phyloP scores from a whole-genome alignment of 2,329 filamentous ascomycete species.

The Diplocarpon mali region DNA sequence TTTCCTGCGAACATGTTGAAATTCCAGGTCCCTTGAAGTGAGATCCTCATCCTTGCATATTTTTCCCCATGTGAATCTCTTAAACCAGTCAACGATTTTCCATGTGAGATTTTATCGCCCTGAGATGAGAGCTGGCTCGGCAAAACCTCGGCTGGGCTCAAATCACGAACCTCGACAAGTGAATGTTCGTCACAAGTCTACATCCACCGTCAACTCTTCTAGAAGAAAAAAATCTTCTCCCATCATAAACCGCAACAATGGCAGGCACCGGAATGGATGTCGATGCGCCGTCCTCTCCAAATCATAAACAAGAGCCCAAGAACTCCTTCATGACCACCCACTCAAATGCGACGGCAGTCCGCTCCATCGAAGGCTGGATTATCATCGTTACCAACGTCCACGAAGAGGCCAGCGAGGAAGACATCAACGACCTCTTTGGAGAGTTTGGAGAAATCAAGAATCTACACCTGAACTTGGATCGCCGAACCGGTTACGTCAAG shows the following conservation, averaged over 20 bases:
- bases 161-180: no score
- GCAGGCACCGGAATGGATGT: slow-evolving; percentile 36
- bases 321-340: slow-evolving; percentile 60
- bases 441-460: slow-evolving; percentile 85
- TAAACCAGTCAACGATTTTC: no score
- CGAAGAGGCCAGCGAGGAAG: slow-evolving; percentile 78
- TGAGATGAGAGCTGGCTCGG: no score
- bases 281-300: slow-evolving; percentile 27
- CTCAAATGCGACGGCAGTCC: slow-evolving; percentile 66
- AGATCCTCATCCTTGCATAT: no score
- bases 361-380: slow-evolving; percentile 85
- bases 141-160: no score
- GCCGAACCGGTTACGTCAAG: slow-evolving; percentile 79
- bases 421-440: slow-evolving; percentile 68
- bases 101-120: no score
- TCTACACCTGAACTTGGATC: slow-evolving; percentile 70
- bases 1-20: no score
- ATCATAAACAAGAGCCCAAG: slow-evolving; percentile 43
- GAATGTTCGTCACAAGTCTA: no score
- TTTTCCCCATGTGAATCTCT: no score
- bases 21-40: no score
- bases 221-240: no score
- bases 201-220: no score
- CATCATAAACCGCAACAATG: slow-evolving; percentile 25
- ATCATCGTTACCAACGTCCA: slow-evolving; percentile 78